Percentiles rank a stretch among this genome's conserved stretches.
phyloP scores from a whole-genome alignment of 1,284 basidiomycete genomes.

The Peniophora sp. region DNA sequence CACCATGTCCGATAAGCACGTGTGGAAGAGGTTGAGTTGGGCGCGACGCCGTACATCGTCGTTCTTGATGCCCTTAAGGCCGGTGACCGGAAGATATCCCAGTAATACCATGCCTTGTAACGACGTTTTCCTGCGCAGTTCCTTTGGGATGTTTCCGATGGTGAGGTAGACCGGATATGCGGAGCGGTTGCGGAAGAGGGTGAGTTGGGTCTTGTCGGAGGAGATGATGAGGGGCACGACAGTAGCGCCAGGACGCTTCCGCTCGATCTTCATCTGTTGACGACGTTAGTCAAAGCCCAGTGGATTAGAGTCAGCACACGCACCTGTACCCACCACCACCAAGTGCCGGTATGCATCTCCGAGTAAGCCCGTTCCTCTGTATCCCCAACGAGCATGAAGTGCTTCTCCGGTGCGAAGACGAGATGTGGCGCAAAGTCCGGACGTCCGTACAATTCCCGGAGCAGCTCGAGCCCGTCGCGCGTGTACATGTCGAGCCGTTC shows the following conservation, averaged over 20 bases:
- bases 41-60: conserved; percentile 16
- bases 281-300: background rate
- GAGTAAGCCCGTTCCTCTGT: conserved; percentile 4
- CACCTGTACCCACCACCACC: conserved; percentile 10
- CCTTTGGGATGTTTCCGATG: conserved; percentile 35
- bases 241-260: background rate
- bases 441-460: background rate
- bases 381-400: conserved; percentile 7
- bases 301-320: background rate
- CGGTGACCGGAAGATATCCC: conserved; percentile 27
- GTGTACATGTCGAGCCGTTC: background rate
- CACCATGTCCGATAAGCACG: background rate
- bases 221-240: background rate
- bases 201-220: background rate
- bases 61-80: conserved; percentile 22
- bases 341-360: conserved; percentile 17
- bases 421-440: conserved; percentile 8
- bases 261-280: background rate
- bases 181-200: background rate
- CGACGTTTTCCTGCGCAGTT: conserved; percentile 27
- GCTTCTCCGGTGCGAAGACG: conserved; percentile 19
- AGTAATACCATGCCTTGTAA: conserved; percentile 25
- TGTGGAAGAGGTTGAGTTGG: conserved; percentile 29
- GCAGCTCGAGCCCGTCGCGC: background rate
- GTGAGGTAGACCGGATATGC: conserved; percentile 23